These are phyloP conservation scores for Rhodofomes roseus DNA, from an alignment of 1,284 basidiomycete genomes.

Conservation along the genomic window DNA sequence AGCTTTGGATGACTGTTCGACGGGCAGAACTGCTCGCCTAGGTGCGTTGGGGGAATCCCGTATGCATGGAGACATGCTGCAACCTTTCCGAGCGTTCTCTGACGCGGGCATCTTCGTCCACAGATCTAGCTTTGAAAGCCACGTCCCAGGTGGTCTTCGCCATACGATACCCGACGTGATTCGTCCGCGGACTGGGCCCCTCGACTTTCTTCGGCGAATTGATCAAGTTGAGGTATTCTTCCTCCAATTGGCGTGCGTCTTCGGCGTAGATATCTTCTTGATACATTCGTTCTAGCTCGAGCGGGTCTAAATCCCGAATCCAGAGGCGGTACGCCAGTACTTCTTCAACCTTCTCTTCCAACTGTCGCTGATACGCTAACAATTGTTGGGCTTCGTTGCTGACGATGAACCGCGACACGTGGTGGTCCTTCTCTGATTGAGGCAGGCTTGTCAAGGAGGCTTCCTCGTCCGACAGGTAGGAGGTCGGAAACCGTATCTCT, in stretches of 20 bases:
- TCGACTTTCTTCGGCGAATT: background rate
- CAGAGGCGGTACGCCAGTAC: background rate
- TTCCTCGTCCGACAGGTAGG: conserved; percentile 7
- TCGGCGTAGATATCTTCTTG: background rate
- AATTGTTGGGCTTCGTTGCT: background rate
- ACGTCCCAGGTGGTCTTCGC: conserved; percentile 5
- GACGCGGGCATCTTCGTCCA: background rate
- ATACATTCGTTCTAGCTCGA: background rate
- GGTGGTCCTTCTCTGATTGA: background rate
- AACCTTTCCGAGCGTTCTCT: background rate
- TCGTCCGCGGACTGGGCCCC: background rate
- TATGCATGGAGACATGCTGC: background rate
- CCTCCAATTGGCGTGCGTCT: background rate
- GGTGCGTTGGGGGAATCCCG: background rate
- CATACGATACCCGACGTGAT: conserved; percentile 11
- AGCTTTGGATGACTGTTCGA: background rate
- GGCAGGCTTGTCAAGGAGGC: conserved; percentile 9
- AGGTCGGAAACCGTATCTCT: conserved; percentile 6
- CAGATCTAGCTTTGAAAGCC: background rate
- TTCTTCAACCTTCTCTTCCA: background rate
- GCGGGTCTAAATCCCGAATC: background rate
- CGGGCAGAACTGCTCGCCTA: background rate
- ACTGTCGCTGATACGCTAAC: background rate
- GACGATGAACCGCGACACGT: background rate
- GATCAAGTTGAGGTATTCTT: background rate